Evolutionary conservation across 2,329 filamentous ascomycete species (phyloP), one percentile per base, ranked within the genome.

Genomic region (Phialemonium atrogriseum): DNA sequence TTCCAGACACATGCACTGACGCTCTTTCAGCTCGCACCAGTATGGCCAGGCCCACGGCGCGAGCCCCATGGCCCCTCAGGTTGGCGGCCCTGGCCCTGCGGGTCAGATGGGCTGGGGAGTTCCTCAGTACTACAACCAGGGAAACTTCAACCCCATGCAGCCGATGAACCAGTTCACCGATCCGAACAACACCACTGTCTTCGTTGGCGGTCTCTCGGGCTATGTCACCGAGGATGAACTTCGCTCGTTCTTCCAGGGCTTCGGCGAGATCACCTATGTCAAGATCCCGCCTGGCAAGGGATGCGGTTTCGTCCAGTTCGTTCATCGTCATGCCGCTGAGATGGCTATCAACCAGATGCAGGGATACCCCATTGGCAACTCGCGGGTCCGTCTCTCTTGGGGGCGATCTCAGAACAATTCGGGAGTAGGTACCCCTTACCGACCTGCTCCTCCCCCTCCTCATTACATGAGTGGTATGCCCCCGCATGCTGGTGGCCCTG

Each of bases 301-400:
- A 47, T 98, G 91, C 54, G 91, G 91, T 36, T 98, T 98, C 55
- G 91, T 98, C 37, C 91, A 98, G 63, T 98, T 98, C 50, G 91
- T 98, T 35, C 91, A 98, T 67, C 87, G 91, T 45, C 91, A 98
- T 53, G 91, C 91, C 32, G 91, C 91, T 10, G 91, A 98, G 68
- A 98, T 98, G 91, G 91, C 91, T 47, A 98, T 98, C 74, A 98
- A 98, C 67, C 91, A 98, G 66, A 98, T 98, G 91, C 91, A 98
- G 65, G 91, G 91, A 39, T 98, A 98, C 58, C 91, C 91, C 15
- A 98, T 98, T 51, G 91, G 91, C 34, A 98, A 98, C 72, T 96
- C 89, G 27, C 87, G 91, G 45, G 91, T 98, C 38, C 87, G 91
- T 51, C 75, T 98, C 46, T 94, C 86, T 58, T 98, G 91, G 91